Base-by-base conservation (phyloP, 495 filamentous ascomycete genomes). In the Cladorrhinum samala region DNA sequence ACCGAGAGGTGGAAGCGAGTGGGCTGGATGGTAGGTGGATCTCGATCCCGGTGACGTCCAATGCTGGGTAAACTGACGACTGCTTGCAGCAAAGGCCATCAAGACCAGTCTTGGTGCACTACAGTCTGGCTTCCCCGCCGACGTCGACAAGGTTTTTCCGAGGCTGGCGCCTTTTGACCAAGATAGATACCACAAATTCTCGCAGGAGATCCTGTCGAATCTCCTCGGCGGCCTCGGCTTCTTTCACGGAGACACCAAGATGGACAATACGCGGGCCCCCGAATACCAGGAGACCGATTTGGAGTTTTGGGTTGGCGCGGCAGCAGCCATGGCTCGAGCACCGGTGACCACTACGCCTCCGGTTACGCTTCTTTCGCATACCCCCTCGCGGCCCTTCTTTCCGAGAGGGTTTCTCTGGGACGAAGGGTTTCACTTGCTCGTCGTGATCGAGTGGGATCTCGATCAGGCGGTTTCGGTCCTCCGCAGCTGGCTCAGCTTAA, bases 341-440 rank as follows among this genome's bases (percentile, higher is more conserved):
- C 66, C 78, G 55, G 81, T 84, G 50, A 71, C 77, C 57, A 66
- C 85, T 9, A 90, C 92, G 61, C 86, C 85, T 1, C 88, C 91
- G 6, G 83, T 82, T 48, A 85, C 91, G 58, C 81, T 96, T 0
- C 95, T 90, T 62, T 92, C 91, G 18, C 87, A 83, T 63, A 88
- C 95, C 50, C 91, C 91, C 4, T 95, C 89, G 17, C 73, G 91
- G 23, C 86, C 91, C 0, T 96, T 95, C 74, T 96, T 96, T 66
- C 91, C 91, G 0, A 73, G 92, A 63, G 91, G 91, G 0, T 96
- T 96, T 65, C 76, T 95, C 9, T 96, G 91, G 91, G 91, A 96
- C 63, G 91, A 96, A 61, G 91, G 91, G 1, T 96, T 96, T 68
- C 91, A 96, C 63, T 74, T 96, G 20, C 78, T 96, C 53, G 91